Conservation (phyloP, 2,329 filamentous ascomycete species). For the Fusarium napiforme region DNA sequence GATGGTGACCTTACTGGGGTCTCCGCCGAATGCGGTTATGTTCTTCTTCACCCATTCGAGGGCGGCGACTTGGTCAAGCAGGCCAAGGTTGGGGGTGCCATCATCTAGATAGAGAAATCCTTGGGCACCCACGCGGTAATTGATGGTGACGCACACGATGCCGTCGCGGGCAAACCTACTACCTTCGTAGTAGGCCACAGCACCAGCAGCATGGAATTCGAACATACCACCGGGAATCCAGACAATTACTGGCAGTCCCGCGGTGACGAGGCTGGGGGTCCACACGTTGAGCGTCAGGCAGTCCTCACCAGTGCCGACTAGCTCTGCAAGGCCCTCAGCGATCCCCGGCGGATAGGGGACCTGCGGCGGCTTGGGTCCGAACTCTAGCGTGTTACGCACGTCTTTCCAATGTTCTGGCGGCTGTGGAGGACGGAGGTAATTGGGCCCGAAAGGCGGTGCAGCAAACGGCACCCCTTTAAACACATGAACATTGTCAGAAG, state of each 20-base stretch:
- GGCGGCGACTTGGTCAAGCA: not conserved
- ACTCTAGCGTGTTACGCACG: rapidly evolving
- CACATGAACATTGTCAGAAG: not conserved
- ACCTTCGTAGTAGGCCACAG: not conserved
- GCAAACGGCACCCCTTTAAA: not conserved
- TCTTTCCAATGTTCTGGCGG: not conserved
- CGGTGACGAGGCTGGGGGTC: not conserved
- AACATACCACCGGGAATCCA: not conserved
- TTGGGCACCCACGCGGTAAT: not conserved
- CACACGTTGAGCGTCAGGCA: not conserved
- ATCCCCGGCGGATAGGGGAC: not conserved
- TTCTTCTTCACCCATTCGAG: not conserved
- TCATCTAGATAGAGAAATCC: not conserved
- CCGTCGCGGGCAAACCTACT: not conserved
- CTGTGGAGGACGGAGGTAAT: not conserved
- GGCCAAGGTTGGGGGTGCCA: not conserved
- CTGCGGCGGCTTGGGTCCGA: not conserved
- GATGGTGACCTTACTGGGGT: not conserved
- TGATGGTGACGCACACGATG: not conserved
- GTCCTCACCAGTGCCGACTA: not conserved
- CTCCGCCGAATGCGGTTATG: not conserved
- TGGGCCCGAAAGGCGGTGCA: not conserved
- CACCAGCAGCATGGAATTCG: not conserved
- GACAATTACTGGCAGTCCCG: not conserved
- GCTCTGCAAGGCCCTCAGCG: not conserved